Base-by-base conservation (phyloP, 176 grass and related monocot species). In the Pontederia paniculata region DNA sequence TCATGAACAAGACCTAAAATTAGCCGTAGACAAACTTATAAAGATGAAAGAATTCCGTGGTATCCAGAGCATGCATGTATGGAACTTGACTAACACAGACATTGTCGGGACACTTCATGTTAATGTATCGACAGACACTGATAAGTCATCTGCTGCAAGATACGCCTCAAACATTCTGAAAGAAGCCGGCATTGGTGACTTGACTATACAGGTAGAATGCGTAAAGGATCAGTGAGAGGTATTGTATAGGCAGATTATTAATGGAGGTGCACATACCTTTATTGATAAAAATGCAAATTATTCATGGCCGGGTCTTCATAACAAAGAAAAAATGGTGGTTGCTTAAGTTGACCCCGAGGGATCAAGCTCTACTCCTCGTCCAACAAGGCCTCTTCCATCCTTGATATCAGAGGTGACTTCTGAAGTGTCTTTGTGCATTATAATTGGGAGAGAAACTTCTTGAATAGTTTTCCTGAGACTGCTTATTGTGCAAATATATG, bases 71-170 rank as follows among this genome's bases (percentile, higher is more conserved):
- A 53, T 90, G 57, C 91, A 97, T 74, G 80, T 86, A 17, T 97
- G 91, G 91, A 97, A 87, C 76, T 87, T 97, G 46, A 97, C 91
- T 21, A 97, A 97, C 58, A 84, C 71, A n/a, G 86, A 90, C 70
- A 83, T 97, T 50, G 77, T 97, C 58, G 86, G 85, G 31, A 81
- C 82, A 67, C 75, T 86, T 54, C 86, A 87, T 70, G 74, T 97
- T 72, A 73, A 78, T 66, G 77, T 87, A 44, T 74, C 70, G 0
- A 44, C 66, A 52, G 77, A 89, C 76, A 65, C 74, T 54, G 83
- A 89, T 47, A 84, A 73, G 54, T 68, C 52, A 66, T 83, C 28
- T 68, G 68, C 84, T 50, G 68, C 74, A 66, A 70, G 66, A 66
- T 70, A 25, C 68, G 80, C 85, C 66, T 90, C 60, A 21, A 53